Evolutionary conservation across 805 yeast genomes (phyloP), one percentile per base, ranked within the genome.

Genomic region (Pichia gijzeniarum): DNA sequence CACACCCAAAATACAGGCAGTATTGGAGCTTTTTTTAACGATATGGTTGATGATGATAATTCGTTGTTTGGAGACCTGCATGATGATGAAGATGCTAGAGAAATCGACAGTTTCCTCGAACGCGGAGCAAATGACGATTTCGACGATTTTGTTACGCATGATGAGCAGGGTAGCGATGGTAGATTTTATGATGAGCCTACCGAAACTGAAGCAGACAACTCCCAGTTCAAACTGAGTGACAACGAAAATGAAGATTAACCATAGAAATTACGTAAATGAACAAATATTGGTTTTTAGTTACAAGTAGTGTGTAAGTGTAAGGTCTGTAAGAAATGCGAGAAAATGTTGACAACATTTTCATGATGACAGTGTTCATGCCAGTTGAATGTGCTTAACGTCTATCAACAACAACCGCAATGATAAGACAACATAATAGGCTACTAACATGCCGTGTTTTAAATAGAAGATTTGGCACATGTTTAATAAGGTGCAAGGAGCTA

Each of bases 11-110:
- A 61, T 33, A 45, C 55, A 28, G 59, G 54, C 10, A 48, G 58
- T 31, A 52, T 59, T 30, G 57, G 53, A 6, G 53, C 62, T 3
- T 53, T 57, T 20, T 62, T 53, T 47, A 61, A 58, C 35, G 65
- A 62, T 49, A 53, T 64, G 44, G 58, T 61, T 18, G 52, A 57
- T 13, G 65, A 59, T 35, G 60, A 58, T 39, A 63, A 61, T 39
- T 54, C 65, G 40, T 57, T 64, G 46, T 58, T 64, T 39, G 63
- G 64, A 35, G 59, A 54, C 27, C 55, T 57, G 20, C 59, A 59
- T 21, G 57, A 50, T 48, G 77, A 72, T 43, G 76, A 70, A 38
- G 79, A 74, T 56, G 79, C 79, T 0, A 63, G 71, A 38, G 76
- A 72, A 44, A 61, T 74, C 31, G 69, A 71, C 39, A 65, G 69